Evolutionary conservation across 1,284 basidiomycete species (phyloP).

Genomic region (Boletus holoroseus): DNA sequence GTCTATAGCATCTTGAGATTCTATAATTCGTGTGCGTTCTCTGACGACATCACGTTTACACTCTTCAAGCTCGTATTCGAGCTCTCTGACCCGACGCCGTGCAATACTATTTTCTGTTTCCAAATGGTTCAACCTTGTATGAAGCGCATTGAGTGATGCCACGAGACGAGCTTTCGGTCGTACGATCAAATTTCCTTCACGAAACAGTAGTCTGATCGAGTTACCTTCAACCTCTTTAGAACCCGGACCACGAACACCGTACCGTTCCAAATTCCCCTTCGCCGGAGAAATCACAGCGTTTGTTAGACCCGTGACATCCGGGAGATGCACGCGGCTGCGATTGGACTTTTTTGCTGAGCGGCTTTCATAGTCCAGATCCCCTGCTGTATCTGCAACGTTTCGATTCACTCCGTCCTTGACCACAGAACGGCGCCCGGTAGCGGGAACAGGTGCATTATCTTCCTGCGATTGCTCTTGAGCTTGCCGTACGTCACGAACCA

Average conservation of each 20-base stretch:
- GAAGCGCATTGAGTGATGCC: slow-evolving; percentile 56
- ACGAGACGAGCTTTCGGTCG: slow-evolving; percentile 45
- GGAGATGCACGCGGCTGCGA: slow-evolving; percentile 48
- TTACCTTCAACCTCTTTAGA: slow-evolving; percentile 58
- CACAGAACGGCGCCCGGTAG: slow-evolving; percentile 3
- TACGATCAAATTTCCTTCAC: slow-evolving; percentile 2
- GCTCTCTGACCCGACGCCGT: slow-evolving; percentile 68
- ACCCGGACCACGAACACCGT: slow-evolving; percentile 41
- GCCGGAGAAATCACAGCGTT: slow-evolving; percentile 67
- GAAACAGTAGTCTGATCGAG: slow-evolving; percentile 4
- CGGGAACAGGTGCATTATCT: slow-evolving; percentile 1
- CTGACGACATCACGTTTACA: slow-evolving; percentile 67
- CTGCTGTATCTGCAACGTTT: slow-evolving; percentile 7
- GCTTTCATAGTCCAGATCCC: slow-evolving; percentile 10
- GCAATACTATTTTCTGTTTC: slow-evolving; percentile 80
- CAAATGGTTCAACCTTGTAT: slow-evolving; percentile 60
- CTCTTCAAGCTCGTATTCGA: slow-evolving; percentile 75
- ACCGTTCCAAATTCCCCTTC: slow-evolving; percentile 48
- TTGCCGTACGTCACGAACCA: slow-evolving; percentile 50
- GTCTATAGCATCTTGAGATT: slow-evolving; percentile 44
- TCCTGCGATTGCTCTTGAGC: slow-evolving; percentile 31
- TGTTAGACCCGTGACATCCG: slow-evolving; percentile 75
- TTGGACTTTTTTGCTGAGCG: slow-evolving; percentile 22
- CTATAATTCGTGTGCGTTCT: slow-evolving; percentile 59
- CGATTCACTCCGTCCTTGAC: slow-evolving; percentile 13